Conservation (phyloP, 2,329 filamentous ascomycete species). For the Talaromyces amestolkiae region DNA sequence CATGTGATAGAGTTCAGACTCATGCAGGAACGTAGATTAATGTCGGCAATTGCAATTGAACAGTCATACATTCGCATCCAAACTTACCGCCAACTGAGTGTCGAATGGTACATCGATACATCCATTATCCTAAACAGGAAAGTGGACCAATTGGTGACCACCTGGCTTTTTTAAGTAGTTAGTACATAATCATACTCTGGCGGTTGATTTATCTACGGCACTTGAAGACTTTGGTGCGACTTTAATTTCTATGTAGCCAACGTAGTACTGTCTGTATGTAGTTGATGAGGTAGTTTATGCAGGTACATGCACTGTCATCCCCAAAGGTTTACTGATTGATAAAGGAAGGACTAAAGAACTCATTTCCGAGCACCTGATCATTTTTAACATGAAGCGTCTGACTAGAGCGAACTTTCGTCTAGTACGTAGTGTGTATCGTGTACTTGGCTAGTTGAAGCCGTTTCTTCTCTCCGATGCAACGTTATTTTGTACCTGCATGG, state of each 20-base stretch:
- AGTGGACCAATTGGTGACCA: not conserved
- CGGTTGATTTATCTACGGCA: not conserved
- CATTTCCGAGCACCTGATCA: too few species aligned
- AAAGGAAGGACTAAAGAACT: too few species aligned
- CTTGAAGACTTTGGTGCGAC: not conserved
- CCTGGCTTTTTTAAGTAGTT: not conserved
- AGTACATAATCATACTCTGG: not conserved
- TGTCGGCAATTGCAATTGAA: not conserved
- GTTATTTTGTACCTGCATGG: conserved; percentile 7
- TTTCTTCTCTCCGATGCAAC: not conserved
- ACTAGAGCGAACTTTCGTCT: not conserved
- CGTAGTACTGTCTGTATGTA: not conserved
- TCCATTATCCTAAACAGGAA: not conserved
- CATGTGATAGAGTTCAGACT: not conserved
- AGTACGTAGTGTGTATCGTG: not conserved
- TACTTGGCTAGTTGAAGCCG: not conserved
- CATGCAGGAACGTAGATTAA: not conserved
- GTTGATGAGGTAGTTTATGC: not conserved
- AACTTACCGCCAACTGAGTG: not conserved
- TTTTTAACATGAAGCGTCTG: not conserved
- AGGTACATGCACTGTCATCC: not conserved
- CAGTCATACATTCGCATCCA: not conserved
- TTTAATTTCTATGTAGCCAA: not conserved
- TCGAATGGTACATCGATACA: not conserved
- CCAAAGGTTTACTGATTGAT: not conserved